Evolutionary conservation across 83 land plant species (phyloP), one percentile per base, ranked within the genome.

Genomic region (Thuja plicata): DNA sequence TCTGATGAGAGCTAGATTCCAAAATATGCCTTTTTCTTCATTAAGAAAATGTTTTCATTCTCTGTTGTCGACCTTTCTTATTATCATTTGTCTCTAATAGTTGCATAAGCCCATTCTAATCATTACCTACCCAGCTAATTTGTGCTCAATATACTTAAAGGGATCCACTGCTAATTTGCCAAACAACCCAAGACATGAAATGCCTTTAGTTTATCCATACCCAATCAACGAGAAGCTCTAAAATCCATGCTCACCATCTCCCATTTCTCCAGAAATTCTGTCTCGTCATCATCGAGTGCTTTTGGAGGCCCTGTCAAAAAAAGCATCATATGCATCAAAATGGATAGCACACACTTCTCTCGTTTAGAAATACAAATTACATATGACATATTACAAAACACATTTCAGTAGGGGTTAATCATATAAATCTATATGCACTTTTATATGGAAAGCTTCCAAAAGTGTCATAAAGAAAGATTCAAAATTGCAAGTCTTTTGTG

Each of bases 271-370:
- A 98, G 88, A 90, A 98, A 98, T 88, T 98, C 99, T 34, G 96
- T 97, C 86, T 98, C 99, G 77, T 98, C 99, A 86, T 98, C 99
- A 92, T 98, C 99, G 80, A 98, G 87, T 57, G 99, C 99, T 92
- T 98, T 98, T 2, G 99, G 99, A 24, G 99, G 99, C 86, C 95
- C 99, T 98, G 94, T 80, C 87, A 88, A 13, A 21, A 82, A 43
- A 82, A 27, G 85, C 50, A 82, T 46, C 5, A 10, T 7, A 45
- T 45, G 32, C 6, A 45, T 43, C 32, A 82, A n/a, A 82, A 82
- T 46, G n/a, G 85, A 27, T 35, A 11, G 10, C 35, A 76, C 15
- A 15, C 17, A 9, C 74, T 54, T 54, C 19, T 54, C 19, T 54
- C 3, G 0, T 54, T 54, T 70, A n/a, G 32, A 70, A 70, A 70